These are phyloP conservation scores for Diphasiastrum complanatum DNA, from an alignment of 83 land plant genomes.

Conservation along the genomic window DNA sequence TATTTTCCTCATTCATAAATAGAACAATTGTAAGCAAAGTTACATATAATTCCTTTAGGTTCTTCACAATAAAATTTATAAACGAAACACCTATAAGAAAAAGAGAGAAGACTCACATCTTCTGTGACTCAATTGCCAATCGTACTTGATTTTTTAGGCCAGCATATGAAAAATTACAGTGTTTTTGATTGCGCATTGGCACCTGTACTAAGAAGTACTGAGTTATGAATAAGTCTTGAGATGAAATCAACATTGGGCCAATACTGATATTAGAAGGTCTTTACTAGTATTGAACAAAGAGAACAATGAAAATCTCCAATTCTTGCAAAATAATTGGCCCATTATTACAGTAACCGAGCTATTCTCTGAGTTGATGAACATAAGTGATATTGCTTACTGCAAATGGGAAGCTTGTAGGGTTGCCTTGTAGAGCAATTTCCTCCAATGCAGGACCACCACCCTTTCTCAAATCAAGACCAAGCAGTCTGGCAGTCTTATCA, in stretches of 20 bases:
- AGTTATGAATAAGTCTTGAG: not conserved
- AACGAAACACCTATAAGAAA: not conserved
- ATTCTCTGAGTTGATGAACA: not conserved
- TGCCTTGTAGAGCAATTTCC: constrained; percentile 81
- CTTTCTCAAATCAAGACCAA: constrained; percentile 80
- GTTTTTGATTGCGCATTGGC: constrained; percentile 76
- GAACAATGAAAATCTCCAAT: not conserved
- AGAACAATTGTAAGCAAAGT: too few species aligned
- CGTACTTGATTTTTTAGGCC: constrained; percentile 97
- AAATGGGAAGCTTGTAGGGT: constrained; percentile 59
- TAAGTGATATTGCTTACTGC: constrained; percentile 34
- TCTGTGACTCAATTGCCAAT: constrained; percentile 60
- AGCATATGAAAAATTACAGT: constrained; percentile 95
- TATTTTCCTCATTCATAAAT: too few species aligned
- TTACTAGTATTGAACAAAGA: too few species aligned
- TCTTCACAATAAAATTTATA: too few species aligned
- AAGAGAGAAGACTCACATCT: constrained; percentile 52
- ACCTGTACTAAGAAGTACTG: constrained; percentile 31
- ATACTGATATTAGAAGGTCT: too few species aligned
- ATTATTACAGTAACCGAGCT: not conserved
- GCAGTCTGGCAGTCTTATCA: constrained; percentile 78
- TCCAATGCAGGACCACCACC: constrained; percentile 99
- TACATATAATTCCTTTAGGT: too few species aligned
- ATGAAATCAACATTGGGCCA: too few species aligned
- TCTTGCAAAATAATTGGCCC: not conserved